phyloP scores from a whole-genome alignment of 768 basidiomycete genomes.

The Pleurotus pulmonarius region DNA sequence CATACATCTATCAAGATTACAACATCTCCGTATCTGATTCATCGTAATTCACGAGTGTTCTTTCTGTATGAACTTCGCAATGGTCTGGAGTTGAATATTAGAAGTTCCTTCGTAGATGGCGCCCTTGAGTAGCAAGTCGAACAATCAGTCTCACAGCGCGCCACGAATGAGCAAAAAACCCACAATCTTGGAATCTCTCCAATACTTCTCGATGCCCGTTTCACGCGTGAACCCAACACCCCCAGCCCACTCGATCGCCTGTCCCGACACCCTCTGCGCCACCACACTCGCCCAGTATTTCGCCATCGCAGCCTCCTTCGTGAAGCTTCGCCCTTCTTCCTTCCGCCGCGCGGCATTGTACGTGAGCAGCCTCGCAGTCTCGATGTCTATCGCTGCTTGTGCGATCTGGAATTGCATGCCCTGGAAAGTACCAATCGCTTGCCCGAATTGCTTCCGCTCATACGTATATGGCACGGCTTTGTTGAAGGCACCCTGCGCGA shows the following conservation, averaged over 20 bases:
- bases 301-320: constrained; percentile 97
- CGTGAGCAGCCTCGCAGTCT: constrained; percentile 84
- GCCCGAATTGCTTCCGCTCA: constrained; percentile 91
- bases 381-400: constrained; percentile 84
- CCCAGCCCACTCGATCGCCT: constrained; percentile 95
- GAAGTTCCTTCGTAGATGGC: constrained; percentile 94
- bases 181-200: constrained; percentile 96
- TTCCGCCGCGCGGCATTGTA: constrained; percentile 96
- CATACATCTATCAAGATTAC: background rate
- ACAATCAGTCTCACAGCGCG: no score
- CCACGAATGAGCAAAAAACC: constrained; percentile 11
- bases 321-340: constrained; percentile 84
- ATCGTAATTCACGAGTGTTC: constrained; percentile 59
- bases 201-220: constrained; percentile 94
- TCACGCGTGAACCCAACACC: constrained; percentile 92
- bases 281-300: constrained; percentile 90
- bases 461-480: constrained; percentile 95
- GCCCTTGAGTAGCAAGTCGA: constrained; percentile 41
- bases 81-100: constrained; percentile 97
- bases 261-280: constrained; percentile 83
- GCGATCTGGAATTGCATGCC: constrained; percentile 96
- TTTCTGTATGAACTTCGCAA: constrained; percentile 88
- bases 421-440: constrained; percentile 91
- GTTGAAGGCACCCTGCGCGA: constrained; percentile 96
- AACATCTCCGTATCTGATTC: background rate